Conservation (phyloP, 768 basidiomycete species). For the Leucosporidium scottii region DNA sequence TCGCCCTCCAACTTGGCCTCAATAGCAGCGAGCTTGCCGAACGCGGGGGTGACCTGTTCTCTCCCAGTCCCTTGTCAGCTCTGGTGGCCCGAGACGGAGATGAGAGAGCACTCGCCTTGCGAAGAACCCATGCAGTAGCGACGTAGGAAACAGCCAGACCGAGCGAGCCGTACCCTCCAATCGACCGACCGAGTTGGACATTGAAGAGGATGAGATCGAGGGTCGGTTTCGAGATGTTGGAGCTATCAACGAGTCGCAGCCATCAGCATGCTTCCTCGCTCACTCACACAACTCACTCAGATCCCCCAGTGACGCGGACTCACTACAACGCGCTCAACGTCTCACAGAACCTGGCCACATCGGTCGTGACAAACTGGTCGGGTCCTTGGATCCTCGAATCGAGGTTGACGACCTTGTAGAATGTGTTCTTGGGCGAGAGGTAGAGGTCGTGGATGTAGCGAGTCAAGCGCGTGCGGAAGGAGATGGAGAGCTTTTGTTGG, state of each 20-base stretch:
- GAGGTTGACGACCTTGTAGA: slow-evolving; percentile 41
- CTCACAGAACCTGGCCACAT: slow-evolving; percentile 82
- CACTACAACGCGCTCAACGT: slow-evolving; percentile 80
- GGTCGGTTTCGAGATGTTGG: slow-evolving; percentile 85
- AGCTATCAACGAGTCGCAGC: slow-evolving; percentile 49
- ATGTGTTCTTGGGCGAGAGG: slow-evolving; percentile 53
- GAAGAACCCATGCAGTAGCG: slow-evolving; percentile 70
- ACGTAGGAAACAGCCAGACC: slow-evolving; percentile 79
- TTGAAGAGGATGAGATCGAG: slow-evolving; percentile 89
- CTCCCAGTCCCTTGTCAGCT: too few species aligned
- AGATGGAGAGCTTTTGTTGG: slow-evolving; percentile 74
- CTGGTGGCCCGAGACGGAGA: too few species aligned
- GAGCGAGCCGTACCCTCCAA: slow-evolving; percentile 75
- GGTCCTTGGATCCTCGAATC: slow-evolving; percentile 32
- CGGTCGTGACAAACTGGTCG: slow-evolving; percentile 61
- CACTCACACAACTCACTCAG: too few species aligned
- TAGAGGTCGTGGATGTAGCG: slow-evolving; percentile 89
- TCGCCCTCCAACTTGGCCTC: slow-evolving; percentile 88
- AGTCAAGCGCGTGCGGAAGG: slow-evolving; percentile 75
- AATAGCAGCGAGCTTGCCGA: slow-evolving; percentile 77
- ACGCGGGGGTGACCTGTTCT: slow-evolving; percentile 57
- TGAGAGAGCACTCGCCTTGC: slow-evolving; percentile 47
- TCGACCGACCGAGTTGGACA: slow-evolving; percentile 74
- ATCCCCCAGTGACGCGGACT: too few species aligned
- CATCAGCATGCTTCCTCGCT: too few species aligned